These are phyloP conservation scores for Picochlorum sp. DNA, from an alignment of 139 green algal genomes.

Conservation along the genomic window DNA sequence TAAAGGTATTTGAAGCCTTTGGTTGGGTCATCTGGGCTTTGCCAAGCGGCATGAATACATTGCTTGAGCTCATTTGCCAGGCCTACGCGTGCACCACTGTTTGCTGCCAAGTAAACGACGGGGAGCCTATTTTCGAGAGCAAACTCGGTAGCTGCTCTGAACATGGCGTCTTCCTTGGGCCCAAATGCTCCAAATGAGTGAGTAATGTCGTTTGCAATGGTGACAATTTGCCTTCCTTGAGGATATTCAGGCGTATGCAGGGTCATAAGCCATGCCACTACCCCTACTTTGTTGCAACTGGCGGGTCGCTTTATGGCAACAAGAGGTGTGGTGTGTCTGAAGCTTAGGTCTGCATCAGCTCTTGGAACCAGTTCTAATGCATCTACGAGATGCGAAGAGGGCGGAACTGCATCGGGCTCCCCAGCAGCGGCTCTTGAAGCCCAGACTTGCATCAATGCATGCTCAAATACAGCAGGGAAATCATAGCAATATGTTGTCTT, in stretches of 20 bases:
- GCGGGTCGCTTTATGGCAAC: slow-evolving; percentile 12
- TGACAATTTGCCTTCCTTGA: slow-evolving; percentile 62
- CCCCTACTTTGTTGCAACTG: slow-evolving; percentile 73
- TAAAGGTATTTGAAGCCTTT: slow-evolving; percentile 91
- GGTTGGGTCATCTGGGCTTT: slow-evolving; percentile 44
- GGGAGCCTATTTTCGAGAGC: slow-evolving; percentile 68
- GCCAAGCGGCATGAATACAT: slow-evolving; percentile 68
- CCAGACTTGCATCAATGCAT: slow-evolving; percentile 75
- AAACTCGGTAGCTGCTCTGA: slow-evolving; percentile 70
- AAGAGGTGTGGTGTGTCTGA: not conserved
- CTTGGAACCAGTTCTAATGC: slow-evolving; percentile 60
- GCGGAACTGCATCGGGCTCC: slow-evolving; percentile 23
- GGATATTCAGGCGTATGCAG: slow-evolving; percentile 84
- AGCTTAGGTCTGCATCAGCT: not conserved
- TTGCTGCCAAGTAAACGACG: slow-evolving; percentile 92
- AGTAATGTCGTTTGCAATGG: slow-evolving; percentile 96
- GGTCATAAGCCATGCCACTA: slow-evolving; percentile 83
- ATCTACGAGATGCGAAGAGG: slow-evolving; percentile 49
- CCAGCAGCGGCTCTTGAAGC: slow-evolving; percentile 34
- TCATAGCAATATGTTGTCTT: slow-evolving; percentile 92
- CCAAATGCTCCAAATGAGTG: slow-evolving; percentile 81
- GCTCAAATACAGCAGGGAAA: slow-evolving; percentile 86
- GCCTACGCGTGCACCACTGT: slow-evolving; percentile 84
- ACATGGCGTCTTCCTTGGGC: slow-evolving; percentile 82
- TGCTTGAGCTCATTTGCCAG: slow-evolving; percentile 81